Base-by-base conservation (phyloP, 2,329 filamentous ascomycete genomes). In the Tolypocladium cylindrosporum region DNA sequence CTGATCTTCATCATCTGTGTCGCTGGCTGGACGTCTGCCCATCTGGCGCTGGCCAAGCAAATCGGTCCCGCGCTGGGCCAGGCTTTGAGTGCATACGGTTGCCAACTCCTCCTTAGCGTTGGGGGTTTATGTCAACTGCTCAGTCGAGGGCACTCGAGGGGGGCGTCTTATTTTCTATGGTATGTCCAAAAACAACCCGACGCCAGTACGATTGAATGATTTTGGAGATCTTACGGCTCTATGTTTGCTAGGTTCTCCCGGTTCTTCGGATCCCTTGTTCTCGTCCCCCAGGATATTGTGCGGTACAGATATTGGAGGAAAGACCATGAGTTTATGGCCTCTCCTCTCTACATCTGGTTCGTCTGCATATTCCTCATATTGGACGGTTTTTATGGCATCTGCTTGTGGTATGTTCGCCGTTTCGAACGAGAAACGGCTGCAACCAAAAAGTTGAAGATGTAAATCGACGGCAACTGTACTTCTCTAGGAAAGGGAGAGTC, bases 121-220 rank as follows among this genome's bases (percentile, higher is more conserved):
- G 56, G 56, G 7, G 56, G 39, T 4, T 43, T 57, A 27, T 54
- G 56, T 16, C 56, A 57, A 21, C 36, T 57, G 40, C 27, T 57
- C 7, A 48, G 56, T 27, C 56, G 56, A 39, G 56, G 56, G 14
- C 51, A 53, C 9, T 54, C 50, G 2, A 31, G 56, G 1, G 56
- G 56, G 16, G 31, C 56, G 31, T 57, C 56, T 1, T 57, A 57
- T 13, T 36, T 39, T 14, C 31, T 53, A 24, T 57, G 56, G 56
- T 57, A 54, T 24, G 37, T 42, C 41, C 16, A 10, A 27, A 6
- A 11, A n/a, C 5, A 45, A 6, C 21, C 11, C 4, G 34, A 9
- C 8, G 11, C 21, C 21, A 14, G 4, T 5, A 45, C 4, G 4
- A 13, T 8, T 3, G 34, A 9, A 8, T 7, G 8, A 45, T 11